phyloP scores from a whole-genome alignment of 2,329 filamentous ascomycete species.

The Ophiocordyceps camponoti-rufipedis region DNA sequence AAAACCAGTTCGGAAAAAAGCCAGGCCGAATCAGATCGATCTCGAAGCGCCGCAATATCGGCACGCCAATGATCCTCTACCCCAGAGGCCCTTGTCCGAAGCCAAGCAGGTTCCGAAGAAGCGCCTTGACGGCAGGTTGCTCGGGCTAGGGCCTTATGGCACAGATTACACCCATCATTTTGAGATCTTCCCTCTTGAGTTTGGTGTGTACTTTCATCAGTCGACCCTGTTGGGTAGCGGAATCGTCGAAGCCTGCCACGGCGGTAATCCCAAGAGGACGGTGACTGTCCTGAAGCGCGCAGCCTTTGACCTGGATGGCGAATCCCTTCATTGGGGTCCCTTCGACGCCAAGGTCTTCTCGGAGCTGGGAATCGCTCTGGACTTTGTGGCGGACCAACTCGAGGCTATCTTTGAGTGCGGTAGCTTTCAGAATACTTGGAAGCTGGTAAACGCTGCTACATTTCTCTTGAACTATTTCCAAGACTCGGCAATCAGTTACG shows the following conservation, averaged over 20 bases:
- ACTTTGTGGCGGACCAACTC: slow-evolving; percentile 34
- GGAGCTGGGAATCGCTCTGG: slow-evolving; percentile 41
- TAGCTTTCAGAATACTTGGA: slow-evolving; percentile 2
- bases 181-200: slow-evolving; percentile 38
- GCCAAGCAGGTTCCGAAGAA: slow-evolving; percentile 4
- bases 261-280: slow-evolving; percentile 12
- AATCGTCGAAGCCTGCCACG: slow-evolving; percentile 20
- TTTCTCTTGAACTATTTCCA: slow-evolving; percentile 32
- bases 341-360: slow-evolving; percentile 43
- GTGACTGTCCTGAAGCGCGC: slow-evolving; percentile 13
- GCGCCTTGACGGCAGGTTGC: slow-evolving; percentile 15
- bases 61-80: slow-evolving; percentile 34
- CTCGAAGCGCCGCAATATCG: slow-evolving; percentile 31
- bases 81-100: slow-evolving; percentile 1
- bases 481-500: slow-evolving; percentile 20
- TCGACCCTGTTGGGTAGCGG: slow-evolving; percentile 40
- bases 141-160: slow-evolving; percentile 40
- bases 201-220: slow-evolving; percentile 39
- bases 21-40: slow-evolving; percentile 26
- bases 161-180: slow-evolving; percentile 44
- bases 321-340: slow-evolving; percentile 30
- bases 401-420: slow-evolving; percentile 3
- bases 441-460: slow-evolving; percentile 13
- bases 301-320: slow-evolving; percentile 28
- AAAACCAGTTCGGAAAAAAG: slow-evolving; percentile 22